A percentile compares a stretch with the other conserved stretches of the same genome.
These are phyloP conservation scores for Fusarium fracticaudum DNA, from an alignment of 2,329 filamentous ascomycete species.

Conservation along the genomic window DNA sequence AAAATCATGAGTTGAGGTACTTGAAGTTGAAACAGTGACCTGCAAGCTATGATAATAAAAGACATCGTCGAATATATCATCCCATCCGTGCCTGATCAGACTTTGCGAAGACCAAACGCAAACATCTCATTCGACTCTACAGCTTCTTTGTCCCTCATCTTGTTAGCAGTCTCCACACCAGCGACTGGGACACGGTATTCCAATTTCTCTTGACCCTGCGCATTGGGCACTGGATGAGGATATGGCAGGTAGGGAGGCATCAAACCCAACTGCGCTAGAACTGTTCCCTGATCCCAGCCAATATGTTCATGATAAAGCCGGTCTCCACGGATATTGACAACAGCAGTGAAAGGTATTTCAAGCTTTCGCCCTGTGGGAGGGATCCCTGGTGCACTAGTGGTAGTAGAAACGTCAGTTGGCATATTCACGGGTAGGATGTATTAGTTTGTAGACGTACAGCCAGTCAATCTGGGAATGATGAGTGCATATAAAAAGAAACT, in stretches of 20 bases:
- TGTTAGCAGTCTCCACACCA: constrained; percentile 45
- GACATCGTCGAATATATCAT: background rate
- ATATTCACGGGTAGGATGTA: accelerated
- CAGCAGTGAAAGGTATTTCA: constrained; percentile 67
- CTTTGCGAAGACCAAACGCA: background rate
- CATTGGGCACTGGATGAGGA: constrained; percentile 61
- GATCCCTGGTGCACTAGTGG: constrained; percentile 59
- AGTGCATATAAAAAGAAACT: constrained; percentile 73
- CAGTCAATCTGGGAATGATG: constrained; percentile 71
- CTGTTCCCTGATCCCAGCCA: constrained; percentile 73
- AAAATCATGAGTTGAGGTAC: background rate
- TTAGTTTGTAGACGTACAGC: constrained; percentile 61
- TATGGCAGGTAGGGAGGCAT: constrained; percentile 69
- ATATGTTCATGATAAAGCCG: constrained; percentile 74
- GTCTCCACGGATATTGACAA: constrained; percentile 72
- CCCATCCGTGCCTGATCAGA: background rate
- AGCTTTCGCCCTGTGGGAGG: constrained; percentile 63
- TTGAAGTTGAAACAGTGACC: background rate
- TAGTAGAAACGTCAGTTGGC: background rate
- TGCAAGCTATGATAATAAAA: background rate
- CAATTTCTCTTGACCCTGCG: constrained; percentile 32
- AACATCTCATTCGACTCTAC: constrained; percentile 48
- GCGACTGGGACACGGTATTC: constrained; percentile 47
- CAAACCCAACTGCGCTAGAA: constrained; percentile 67
- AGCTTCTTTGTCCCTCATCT: constrained; percentile 44